Evolutionary conservation across 2,329 filamentous ascomycete genomes (phyloP), one percentile per base, ranked within the genome.

Genomic region (Talaromyces sp.): DNA sequence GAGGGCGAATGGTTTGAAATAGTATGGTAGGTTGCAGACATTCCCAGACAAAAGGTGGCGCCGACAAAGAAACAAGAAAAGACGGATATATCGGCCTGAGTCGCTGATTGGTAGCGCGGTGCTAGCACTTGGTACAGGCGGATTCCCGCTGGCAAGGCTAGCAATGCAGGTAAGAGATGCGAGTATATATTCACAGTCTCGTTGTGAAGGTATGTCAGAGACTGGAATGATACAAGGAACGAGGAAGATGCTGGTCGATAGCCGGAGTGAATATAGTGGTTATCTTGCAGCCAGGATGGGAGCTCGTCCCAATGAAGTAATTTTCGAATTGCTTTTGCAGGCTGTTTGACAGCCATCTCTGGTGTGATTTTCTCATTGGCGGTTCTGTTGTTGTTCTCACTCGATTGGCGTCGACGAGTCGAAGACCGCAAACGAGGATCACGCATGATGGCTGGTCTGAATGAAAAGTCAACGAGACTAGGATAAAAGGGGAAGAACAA

Each of bases 21-120:
- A 1, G 89, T 83, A 71, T 99, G 94, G 70, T 86, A 99, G 2
- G 87, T 89, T 5, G 91, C 88, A 65, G 88, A 91, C 86, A 92
- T 89, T 21, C 88, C 87, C 54, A 94, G 77, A 66, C 89, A 93
- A 35, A 84, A 67, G 28, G 85, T 80, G 1, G 88, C 89, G 45
- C 91, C 90, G 22, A 78, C 77, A 66, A 96, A 91, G 79, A 94
- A 96, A 74, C 86, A 91, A 1, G 78, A 76, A 70, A 96, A 91
- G 31, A 84, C 89, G 36, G 84, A 62, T n/a, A 89, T 78, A 70
- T 96, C 91, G 2, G 81, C 75, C 8, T 68, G 60, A 8, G 78
- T 79, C 6, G 89, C 88, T 2, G 80, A 77, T 8, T 78, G 78
- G 67, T 92, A 93, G 8, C 89, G 83, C 37, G 87, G 83, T 11